Evolutionary conservation across 2,329 filamentous ascomycete genomes (phyloP), one percentile per base, ranked within the genome.

Genomic region (Onygena corvina): DNA sequence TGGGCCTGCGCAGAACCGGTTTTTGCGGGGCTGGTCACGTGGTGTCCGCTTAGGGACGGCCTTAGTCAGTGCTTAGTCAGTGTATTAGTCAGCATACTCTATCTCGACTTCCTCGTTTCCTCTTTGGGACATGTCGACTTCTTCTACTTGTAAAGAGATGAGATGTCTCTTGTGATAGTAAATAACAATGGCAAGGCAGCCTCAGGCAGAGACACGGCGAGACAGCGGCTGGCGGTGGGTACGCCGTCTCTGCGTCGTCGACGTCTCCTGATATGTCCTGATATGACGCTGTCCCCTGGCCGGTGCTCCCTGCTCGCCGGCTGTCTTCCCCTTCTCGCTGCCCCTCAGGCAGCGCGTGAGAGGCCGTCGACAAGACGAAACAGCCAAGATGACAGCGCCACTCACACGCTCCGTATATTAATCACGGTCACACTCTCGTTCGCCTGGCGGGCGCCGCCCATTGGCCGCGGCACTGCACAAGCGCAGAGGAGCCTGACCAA

Each of bases 11-110:
- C 18, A 21, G n/a, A 11, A 11, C 18, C n/a, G 18, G 2, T 25
- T 40, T 42, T 25, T 21, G 36, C 36, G 16, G 21, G 21, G 25
- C 16, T 42, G 36, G 36, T 42, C 36, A 42, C 36, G 14, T 42
- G 36, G 29, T 11, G 8, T 25, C 21, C 36, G 36, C 36, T 42
- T 42, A 42, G 21, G 21, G 9, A 14, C 36, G 36, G 36, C 20
- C 12, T 42, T 42, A 42, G 36, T 42, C 36, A 42, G 36, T 23
- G 14, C 18, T 40, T 40, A 25, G 35, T 40, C 5, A 40, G 12
- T 2, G 16, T 20, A 16, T 42, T 42, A 40, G 36, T 42, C 36
- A 42, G 25, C 36, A n/a, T 11, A 42, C 36, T 25, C 16, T 42
- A 42, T 27, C 11, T 42, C 16, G 12, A 42, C 36, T 27, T 42